Evolutionary conservation across 2,329 filamentous ascomycete genomes (phyloP), one percentile per base, ranked within the genome.

Genomic region (Coniochaeta sp.): DNA sequence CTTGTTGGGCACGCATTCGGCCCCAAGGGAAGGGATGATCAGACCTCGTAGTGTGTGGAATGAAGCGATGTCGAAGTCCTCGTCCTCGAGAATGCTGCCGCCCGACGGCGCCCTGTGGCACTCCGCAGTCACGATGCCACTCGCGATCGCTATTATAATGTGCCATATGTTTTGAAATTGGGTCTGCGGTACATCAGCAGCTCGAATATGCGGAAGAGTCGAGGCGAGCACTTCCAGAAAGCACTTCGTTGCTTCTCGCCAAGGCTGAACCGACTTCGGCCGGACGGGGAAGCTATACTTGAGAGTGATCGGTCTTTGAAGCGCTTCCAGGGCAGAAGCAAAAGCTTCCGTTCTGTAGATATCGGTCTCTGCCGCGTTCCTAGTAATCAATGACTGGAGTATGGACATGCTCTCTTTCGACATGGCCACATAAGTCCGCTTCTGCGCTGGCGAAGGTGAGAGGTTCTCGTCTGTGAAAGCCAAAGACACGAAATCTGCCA

Each of bases 371-470:
- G 75, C 72, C 0, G 85, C 81, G 63, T 90, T 86, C 17, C 78
- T 74, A 4, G 85, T 73, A 3, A 89, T 77, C 2, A 91, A 74
- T 0, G 74, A 75, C 63, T 89, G 80, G 1, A 96, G 73, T 54
- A 91, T 82, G 2, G 81, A 77, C 81, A 96, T 95, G 61, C 89
- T 86, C 22, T 85, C 84, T 72, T 95, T 96, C 1, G 93, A 91
- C 69, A 98, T 84, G 36, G 95, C 93, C 59, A 99, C 86, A 69
- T 92, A 98, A 0, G 91, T 96, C 7, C 91, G 89, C 60, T 85
- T 85, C 57, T 75, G 69, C 1, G 68, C 65, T 14, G 76, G 72
- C 60, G 75, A 68, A 60, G 73, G 70, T 8, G 66, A 68, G 40
- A 63, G 67, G 62, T 63, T 69, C 16, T 70, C 73, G 32, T 73